phyloP scores from a whole-genome alignment of 805 yeast genomes.

The Kazachstania kunashirensis region DNA sequence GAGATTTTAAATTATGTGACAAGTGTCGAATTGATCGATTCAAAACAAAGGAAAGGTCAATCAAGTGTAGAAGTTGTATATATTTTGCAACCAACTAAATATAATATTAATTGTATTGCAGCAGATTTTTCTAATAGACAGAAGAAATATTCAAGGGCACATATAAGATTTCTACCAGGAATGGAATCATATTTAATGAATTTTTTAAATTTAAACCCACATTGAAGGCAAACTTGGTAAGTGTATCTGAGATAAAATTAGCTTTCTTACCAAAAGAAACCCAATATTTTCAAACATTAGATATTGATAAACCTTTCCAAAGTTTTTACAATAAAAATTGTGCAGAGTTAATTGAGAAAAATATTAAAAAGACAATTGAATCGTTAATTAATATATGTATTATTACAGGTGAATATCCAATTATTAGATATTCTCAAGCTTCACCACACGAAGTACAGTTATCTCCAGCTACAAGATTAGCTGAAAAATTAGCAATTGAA shows the following conservation, averaged over 20 bases:
- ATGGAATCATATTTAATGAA: conserved; percentile 28
- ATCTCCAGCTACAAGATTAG: conserved; percentile 48
- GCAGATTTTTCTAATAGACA: conserved; percentile 63
- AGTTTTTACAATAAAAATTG: conserved; percentile 61
- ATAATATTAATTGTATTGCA: conserved; percentile 62
- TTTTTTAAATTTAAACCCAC: conserved; percentile 24
- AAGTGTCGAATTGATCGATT: conserved; percentile 56
- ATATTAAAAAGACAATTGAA: conserved; percentile 50
- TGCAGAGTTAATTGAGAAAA: conserved; percentile 47
- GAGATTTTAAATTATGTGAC: conserved; percentile 46
- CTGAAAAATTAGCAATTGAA: conserved; percentile 59
- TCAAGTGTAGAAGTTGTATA: conserved; percentile 70
- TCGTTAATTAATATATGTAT: conserved; percentile 65
- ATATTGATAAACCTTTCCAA: conserved; percentile 53
- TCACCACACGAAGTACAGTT: conserved; percentile 39
- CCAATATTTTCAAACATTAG: conserved; percentile 57
- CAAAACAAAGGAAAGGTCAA: conserved; percentile 45
- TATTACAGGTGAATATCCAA: conserved; percentile 79
- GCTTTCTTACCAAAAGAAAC: conserved; percentile 59
- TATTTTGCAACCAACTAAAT: conserved; percentile 58
- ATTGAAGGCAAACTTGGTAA: conserved; percentile 22
- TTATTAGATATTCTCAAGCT: conserved; percentile 57
- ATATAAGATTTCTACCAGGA: conserved; percentile 64
- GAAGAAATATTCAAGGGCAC: conserved; percentile 64
- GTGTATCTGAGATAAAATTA: conserved; percentile 36